These are phyloP conservation scores for Chenopodium formosanum DNA, from an alignment of 148 eudicot genomes.

Conservation along the genomic window DNA sequence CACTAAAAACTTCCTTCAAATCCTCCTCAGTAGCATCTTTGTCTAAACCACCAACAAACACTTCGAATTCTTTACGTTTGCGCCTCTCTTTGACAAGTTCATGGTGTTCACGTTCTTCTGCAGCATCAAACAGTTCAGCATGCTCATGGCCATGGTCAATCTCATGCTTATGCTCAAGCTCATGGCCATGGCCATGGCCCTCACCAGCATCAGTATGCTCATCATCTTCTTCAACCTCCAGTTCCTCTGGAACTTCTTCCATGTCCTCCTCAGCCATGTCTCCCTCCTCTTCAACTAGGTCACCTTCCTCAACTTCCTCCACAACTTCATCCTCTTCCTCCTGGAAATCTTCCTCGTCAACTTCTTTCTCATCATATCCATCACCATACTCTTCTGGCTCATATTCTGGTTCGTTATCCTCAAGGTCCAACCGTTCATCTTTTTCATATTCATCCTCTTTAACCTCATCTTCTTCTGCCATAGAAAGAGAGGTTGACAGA, in stretches of 20 bases:
- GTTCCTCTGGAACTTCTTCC: conserved; percentile 68
- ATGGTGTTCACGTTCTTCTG: conserved; percentile 81
- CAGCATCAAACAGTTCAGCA: conserved; percentile 53
- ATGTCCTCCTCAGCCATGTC: conserved; percentile 65
- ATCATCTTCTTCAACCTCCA: conserved; percentile 72
- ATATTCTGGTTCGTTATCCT: conserved; percentile 93
- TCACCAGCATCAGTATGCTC: conserved; percentile 56
- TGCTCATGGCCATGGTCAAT: conserved; percentile 42
- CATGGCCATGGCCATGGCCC: conserved; percentile 34
- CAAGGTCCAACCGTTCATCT: conserved; percentile 88
- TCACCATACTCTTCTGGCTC: conserved; percentile 88
- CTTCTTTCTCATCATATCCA: conserved; percentile 91
- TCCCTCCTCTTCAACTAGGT: conserved; percentile 57
- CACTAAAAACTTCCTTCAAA: conserved; percentile 78
- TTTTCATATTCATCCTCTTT: conserved; percentile 89
- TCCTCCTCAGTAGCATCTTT: conserved; percentile 98
- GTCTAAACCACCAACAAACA: conserved; percentile 98
- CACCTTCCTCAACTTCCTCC: conserved; percentile 65
- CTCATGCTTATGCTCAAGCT: conserved; percentile 34
- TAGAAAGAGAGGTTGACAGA: conserved; percentile 42
- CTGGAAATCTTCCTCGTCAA: conserved; percentile 59
- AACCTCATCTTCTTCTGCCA: conserved; percentile 80
- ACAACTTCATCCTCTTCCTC: conserved; percentile 68
- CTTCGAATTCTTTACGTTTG: conserved; percentile 89
- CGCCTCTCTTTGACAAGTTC: conserved; percentile 83